These are phyloP conservation scores for Setomelanomma holmii DNA, from an alignment of 2,329 filamentous ascomycete species.

Conservation along the genomic window DNA sequence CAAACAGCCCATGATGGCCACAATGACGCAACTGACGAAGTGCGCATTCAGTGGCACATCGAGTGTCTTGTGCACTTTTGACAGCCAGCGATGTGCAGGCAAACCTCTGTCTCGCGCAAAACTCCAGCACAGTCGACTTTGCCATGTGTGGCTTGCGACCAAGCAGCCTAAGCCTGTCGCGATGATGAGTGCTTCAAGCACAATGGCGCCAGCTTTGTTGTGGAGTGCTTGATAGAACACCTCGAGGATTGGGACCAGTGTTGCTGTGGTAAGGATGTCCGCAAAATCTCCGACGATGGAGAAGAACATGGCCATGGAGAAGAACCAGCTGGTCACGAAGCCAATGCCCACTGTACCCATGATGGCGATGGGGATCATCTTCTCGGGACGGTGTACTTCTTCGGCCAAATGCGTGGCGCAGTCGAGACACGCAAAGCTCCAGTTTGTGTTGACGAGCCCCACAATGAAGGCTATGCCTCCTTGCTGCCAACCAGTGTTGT, in stretches of 20 bases:
- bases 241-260: constrained; percentile 57
- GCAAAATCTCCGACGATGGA: constrained; percentile 56
- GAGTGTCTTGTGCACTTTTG: constrained; percentile 49
- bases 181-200: constrained; percentile 56
- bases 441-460: constrained; percentile 60
- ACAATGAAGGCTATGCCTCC: constrained; percentile 60
- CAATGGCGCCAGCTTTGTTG: constrained; percentile 55
- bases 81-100: constrained; percentile 52
- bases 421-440: constrained; percentile 60
- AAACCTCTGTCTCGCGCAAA: constrained; percentile 61
- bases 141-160: constrained; percentile 59
- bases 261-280: constrained; percentile 49
- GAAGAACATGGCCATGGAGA: constrained; percentile 59
- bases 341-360: constrained; percentile 58
- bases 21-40: constrained; percentile 52
- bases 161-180: constrained; percentile 57
- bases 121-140: constrained; percentile 60
- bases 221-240: constrained; percentile 55
- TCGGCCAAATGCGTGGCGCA: constrained; percentile 60
- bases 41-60: constrained; percentile 57
- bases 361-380: constrained; percentile 59
- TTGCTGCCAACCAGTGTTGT: constrained; percentile 57
- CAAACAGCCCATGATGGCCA: constrained; percentile 55
- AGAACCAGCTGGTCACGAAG: constrained; percentile 59
- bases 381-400: constrained; percentile 56